Conservation (phyloP, 202 grass and related monocot species). For the Thinopyrum obtusiflorum region DNA sequence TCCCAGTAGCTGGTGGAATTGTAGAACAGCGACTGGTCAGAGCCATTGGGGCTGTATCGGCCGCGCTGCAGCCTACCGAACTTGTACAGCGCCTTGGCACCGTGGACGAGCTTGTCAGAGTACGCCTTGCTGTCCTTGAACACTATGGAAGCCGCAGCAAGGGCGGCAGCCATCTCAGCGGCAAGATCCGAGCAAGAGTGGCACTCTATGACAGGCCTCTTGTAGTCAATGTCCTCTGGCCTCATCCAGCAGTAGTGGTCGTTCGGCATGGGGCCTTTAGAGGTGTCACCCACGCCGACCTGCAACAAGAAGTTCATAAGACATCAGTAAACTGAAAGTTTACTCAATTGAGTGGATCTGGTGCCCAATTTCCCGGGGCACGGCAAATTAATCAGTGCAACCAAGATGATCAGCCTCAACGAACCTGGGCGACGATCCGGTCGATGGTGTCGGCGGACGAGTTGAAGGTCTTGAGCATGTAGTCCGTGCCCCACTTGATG, state of each 20-base stretch:
- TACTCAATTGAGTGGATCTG: conserved; percentile 11
- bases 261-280: conserved; percentile 60
- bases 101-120: conserved; percentile 77
- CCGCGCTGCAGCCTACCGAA: conserved; percentile 59
- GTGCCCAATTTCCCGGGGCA: neutral
- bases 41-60: conserved; percentile 72
- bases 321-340: conserved; percentile 8
- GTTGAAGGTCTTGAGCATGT: conserved; percentile 93
- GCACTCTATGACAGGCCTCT: conserved; percentile 71
- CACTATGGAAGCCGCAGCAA: conserved; percentile 86
- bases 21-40: conserved; percentile 81
- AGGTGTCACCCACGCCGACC: conserved; percentile 81
- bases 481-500: conserved; percentile 83
- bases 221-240: conserved; percentile 77
- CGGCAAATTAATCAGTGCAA: neutral
- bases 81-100: conserved; percentile 82
- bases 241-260: conserved; percentile 93
- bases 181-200: conserved; percentile 85
- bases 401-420: neutral
- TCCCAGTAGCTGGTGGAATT: conserved; percentile 92
- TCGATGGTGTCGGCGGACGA: conserved; percentile 84
- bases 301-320: conserved; percentile 37
- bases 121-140: conserved; percentile 89
- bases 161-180: conserved; percentile 73
- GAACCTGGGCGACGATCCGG: conserved; percentile 73